phyloP scores from a whole-genome alignment of 169 alveolate species.

The Theileria luwenshuni region DNA sequence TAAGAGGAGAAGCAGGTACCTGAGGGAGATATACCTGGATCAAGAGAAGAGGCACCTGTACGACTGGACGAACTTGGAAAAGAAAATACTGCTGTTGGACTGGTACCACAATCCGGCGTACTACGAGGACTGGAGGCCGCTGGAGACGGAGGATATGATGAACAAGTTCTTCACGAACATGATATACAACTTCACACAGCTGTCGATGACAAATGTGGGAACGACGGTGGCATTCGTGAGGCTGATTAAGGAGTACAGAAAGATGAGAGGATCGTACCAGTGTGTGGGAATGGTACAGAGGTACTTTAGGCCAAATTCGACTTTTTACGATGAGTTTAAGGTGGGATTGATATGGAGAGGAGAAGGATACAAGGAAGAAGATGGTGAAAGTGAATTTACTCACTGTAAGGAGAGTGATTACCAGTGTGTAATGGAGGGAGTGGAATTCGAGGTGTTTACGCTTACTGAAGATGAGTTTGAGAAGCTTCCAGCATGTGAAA shows the following conservation, averaged over 20 bases:
- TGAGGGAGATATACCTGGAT: slow-evolving; percentile 55
- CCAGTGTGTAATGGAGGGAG: slow-evolving; percentile 64
- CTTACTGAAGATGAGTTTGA: slow-evolving; percentile 34
- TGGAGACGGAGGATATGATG: slow-evolving; percentile 63
- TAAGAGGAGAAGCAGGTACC: slow-evolving; percentile 46
- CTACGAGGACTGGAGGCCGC: slow-evolving; percentile 57
- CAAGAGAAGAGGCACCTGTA: slow-evolving; percentile 54
- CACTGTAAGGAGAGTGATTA: slow-evolving; percentile 35
- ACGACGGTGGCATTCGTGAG: slow-evolving; percentile 41
- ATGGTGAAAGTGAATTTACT: slow-evolving; percentile 25
- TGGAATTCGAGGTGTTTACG: slow-evolving; percentile 36
- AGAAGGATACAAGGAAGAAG: not conserved
- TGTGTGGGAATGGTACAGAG: slow-evolving; percentile 41
- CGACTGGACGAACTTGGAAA: slow-evolving; percentile 62
- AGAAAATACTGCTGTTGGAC: slow-evolving; percentile 63
- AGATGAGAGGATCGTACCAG: slow-evolving; percentile 51
- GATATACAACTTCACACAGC: slow-evolving; percentile 55
- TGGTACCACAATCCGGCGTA: slow-evolving; percentile 59
- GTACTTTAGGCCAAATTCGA: slow-evolving; percentile 23
- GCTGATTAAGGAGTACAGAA: slow-evolving; percentile 44
- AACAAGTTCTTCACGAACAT: slow-evolving; percentile 50
- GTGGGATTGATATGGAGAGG: slow-evolving; percentile 51
- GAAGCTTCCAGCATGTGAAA: slow-evolving; percentile 29
- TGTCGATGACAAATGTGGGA: slow-evolving; percentile 61
- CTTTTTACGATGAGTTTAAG: slow-evolving; percentile 37